A percentile compares a stretch with the other conserved stretches of the same genome.
These are phyloP conservation scores for Fusarium camptoceras DNA, from an alignment of 2,329 filamentous ascomycete species.

Conservation along the genomic window DNA sequence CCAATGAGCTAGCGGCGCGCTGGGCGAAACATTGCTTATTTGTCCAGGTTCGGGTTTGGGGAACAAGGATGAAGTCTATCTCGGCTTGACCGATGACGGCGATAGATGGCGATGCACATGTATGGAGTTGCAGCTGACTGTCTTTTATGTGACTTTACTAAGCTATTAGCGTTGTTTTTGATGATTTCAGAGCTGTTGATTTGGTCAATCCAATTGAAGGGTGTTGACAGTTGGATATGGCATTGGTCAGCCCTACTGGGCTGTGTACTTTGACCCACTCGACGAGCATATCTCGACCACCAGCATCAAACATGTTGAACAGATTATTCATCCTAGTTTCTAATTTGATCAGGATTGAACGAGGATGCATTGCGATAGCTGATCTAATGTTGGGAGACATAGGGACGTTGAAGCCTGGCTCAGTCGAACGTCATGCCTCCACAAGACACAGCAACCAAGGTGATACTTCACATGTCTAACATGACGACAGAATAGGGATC, in stretches of 20 bases:
- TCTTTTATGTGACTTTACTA: slow-evolving; percentile 4
- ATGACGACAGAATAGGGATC: not conserved
- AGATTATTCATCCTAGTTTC: not conserved
- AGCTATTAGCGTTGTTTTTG: not conserved
- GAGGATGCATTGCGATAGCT: no score
- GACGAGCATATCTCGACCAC: not conserved
- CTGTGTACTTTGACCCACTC: not conserved
- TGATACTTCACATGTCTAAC: not conserved
- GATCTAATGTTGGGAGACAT: not conserved
- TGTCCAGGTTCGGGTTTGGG: not conserved
- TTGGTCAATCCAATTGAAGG: not conserved
- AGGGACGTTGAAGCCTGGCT: not conserved
- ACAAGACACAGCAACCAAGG: not conserved
- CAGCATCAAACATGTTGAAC: not conserved
- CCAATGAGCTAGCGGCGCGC: slow-evolving; percentile 1
- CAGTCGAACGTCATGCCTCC: not conserved
- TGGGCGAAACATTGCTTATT: not conserved
- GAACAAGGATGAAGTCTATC: slow-evolving; percentile 4
- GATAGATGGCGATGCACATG: not conserved
- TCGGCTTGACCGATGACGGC: slow-evolving; percentile 18
- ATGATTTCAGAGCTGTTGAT: not conserved
- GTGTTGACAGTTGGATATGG: not conserved
- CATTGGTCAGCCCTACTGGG: slow-evolving; percentile 11
- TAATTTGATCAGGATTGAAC: not conserved
- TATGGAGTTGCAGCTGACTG: slow-evolving; percentile 2